Percentiles rank a stretch among this genome's conserved stretches.
These are phyloP conservation scores for Drechslerella coelobrocha DNA, from an alignment of 2,329 filamentous ascomycete species.

Conservation along the genomic window DNA sequence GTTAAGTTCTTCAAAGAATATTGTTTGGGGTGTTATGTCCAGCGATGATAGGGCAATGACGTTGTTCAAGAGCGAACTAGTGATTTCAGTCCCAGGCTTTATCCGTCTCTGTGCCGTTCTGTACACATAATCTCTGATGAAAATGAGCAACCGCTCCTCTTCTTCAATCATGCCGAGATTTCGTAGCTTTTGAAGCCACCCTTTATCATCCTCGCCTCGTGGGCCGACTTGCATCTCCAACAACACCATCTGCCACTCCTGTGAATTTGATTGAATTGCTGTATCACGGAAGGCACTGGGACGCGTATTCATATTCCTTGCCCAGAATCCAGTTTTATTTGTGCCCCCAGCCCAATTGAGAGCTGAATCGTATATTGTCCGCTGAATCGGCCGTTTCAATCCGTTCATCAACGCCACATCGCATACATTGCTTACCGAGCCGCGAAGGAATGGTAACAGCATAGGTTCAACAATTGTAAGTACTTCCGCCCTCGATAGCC, in stretches of 20 bases:
- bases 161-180: constrained; percentile 82
- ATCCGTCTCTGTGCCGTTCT: constrained; percentile 71
- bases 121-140: constrained; percentile 89
- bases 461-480: constrained; percentile 83
- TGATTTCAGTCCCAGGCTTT: constrained; percentile 63
- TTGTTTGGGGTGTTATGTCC: constrained; percentile 81
- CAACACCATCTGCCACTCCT: constrained; percentile 45
- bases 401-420: constrained; percentile 61
- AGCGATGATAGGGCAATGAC: constrained; percentile 78
- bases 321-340: constrained; percentile 88
- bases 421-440: constrained; percentile 64
- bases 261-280: constrained; percentile 20
- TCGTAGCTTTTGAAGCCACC: constrained; percentile 84
- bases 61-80: constrained; percentile 66
- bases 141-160: constrained; percentile 88
- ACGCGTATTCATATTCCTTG: constrained; percentile 24
- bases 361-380: constrained; percentile 82
- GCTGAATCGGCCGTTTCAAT: constrained; percentile 79
- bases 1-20: constrained; percentile 84
- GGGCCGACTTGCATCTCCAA: constrained; percentile 29
- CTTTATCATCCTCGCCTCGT: constrained; percentile 68
- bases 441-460: constrained; percentile 80
- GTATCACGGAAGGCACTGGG: constrained; percentile 29
- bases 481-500: constrained; percentile 78
- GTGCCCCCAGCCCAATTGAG: constrained; percentile 82